Conservation (phyloP, 441 rosid genomes). For the Bruguiera hainesii region DNA sequence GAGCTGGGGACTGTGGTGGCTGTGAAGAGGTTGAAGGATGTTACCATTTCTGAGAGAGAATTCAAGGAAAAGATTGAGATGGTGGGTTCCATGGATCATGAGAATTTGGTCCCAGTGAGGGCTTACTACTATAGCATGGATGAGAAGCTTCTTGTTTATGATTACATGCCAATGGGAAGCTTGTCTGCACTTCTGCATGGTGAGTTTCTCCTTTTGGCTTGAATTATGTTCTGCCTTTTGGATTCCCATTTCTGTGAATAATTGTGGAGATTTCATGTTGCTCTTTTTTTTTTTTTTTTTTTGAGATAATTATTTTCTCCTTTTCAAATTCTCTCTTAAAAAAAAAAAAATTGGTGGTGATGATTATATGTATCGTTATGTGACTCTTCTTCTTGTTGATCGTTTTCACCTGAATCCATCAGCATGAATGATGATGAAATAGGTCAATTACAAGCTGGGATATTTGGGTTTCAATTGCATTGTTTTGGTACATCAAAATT, state of each 20-base stretch:
- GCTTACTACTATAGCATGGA: constrained; percentile 91
- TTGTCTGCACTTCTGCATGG: constrained; percentile 97
- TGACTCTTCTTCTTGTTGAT: not conserved
- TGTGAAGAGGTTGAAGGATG: constrained; percentile 96
- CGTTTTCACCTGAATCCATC: not conserved
- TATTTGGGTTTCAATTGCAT: not conserved
- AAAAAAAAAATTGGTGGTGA: too few species aligned
- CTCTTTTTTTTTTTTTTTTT: not conserved
- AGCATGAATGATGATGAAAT: not conserved
- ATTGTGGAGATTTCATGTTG: constrained; percentile 20
- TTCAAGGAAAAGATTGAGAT: constrained; percentile 83
- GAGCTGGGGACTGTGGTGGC: constrained; percentile 76
- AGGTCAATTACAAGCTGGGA: not conserved
- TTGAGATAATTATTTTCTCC: constrained; percentile 8
- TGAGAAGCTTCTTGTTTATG: constrained; percentile 93
- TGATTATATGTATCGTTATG: too few species aligned
- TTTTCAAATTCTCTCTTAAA: not conserved
- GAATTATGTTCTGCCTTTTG: not conserved
- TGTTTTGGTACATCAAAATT: too few species aligned
- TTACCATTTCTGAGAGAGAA: constrained; percentile 62
- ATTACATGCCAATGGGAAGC: constrained; percentile 97
- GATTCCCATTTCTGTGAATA: constrained; percentile 6
- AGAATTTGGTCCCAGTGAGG: constrained; percentile 75
- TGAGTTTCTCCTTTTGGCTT: constrained; percentile 31
- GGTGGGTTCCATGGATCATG: constrained; percentile 90